phyloP scores from a whole-genome alignment of 192 early-diverging fungal genomes.

The Polychytrium aggregatum region DNA sequence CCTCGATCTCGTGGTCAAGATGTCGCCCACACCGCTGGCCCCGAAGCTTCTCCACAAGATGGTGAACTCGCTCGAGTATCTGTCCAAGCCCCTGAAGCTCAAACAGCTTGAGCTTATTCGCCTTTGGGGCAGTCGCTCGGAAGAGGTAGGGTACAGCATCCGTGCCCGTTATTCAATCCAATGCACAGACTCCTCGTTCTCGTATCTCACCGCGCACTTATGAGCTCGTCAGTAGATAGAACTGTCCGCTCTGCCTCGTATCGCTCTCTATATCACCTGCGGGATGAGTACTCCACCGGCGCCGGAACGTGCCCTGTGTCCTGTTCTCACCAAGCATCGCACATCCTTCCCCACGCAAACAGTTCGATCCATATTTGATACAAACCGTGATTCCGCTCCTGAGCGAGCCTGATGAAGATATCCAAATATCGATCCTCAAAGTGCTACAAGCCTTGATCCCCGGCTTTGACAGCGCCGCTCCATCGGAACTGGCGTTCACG shows the following conservation, averaged over 20 bases:
- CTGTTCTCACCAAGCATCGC: too few species aligned
- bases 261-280: too few species aligned
- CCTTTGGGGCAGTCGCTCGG: slow-evolving; percentile 31
- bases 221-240: too few species aligned
- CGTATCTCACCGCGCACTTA: too few species aligned
- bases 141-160: slow-evolving; percentile 29
- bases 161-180: too few species aligned
- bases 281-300: too few species aligned
- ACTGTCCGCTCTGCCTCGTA: too few species aligned
- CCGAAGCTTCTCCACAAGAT: slow-evolving; percentile 31
- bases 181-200: too few species aligned
- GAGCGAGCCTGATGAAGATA: slow-evolving; percentile 28
- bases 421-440: slow-evolving; percentile 25
- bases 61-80: slow-evolving; percentile 40
- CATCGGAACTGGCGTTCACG: slow-evolving; percentile 31
- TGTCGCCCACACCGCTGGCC: slow-evolving; percentile 25
- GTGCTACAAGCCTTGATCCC: slow-evolving; percentile 29
- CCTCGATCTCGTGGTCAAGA: slow-evolving; percentile 19
- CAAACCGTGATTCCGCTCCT: slow-evolving; percentile 38
- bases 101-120: slow-evolving; percentile 35
- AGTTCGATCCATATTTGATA: slow-evolving; percentile 44
- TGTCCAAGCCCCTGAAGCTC: slow-evolving; percentile 25
- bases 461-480: slow-evolving; percentile 16
- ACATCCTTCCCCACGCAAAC: too few species aligned
- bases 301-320: too few species aligned